Conservation (phyloP, 331 rosid genomes). For the Pyracantha coccinea region DNA sequence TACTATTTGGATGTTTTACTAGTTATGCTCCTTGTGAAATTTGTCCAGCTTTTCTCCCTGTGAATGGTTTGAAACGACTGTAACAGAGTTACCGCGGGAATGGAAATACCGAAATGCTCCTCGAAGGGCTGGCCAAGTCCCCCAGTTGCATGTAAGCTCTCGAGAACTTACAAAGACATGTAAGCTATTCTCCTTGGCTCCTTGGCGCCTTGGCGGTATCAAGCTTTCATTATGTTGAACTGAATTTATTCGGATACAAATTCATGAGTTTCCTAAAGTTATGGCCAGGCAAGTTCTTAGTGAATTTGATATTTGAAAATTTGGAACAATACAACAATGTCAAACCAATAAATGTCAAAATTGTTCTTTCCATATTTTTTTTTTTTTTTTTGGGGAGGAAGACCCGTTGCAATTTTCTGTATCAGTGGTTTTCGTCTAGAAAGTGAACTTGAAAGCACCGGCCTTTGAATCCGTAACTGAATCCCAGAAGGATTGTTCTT, state of each 20-base stretch:
- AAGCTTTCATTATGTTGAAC: background rate
- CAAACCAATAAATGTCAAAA: slow-evolving; percentile 1
- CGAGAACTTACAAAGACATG: background rate
- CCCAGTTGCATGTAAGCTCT: background rate
- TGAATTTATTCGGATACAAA: background rate
- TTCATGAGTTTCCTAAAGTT: background rate
- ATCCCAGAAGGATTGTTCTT: slow-evolving; percentile 65
- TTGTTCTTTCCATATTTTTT: background rate
- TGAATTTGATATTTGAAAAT: background rate
- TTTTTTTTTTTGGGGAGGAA: background rate
- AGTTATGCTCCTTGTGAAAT: background rate
- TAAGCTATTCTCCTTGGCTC: no score
- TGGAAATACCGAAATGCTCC: background rate
- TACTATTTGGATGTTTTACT: background rate
- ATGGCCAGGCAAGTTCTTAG: background rate
- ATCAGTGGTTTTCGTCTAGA: slow-evolving; percentile 20
- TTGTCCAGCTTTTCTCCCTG: background rate
- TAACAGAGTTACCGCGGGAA: background rate
- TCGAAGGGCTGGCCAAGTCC: background rate
- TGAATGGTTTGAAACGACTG: background rate
- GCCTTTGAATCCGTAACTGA: slow-evolving; percentile 46
- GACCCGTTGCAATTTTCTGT: background rate
- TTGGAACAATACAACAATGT: background rate
- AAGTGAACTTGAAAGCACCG: slow-evolving; percentile 80
- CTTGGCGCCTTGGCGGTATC: background rate